These are phyloP conservation scores for Boehmeria nivea DNA, from an alignment of 306 rosid genomes.

Conservation along the genomic window DNA sequence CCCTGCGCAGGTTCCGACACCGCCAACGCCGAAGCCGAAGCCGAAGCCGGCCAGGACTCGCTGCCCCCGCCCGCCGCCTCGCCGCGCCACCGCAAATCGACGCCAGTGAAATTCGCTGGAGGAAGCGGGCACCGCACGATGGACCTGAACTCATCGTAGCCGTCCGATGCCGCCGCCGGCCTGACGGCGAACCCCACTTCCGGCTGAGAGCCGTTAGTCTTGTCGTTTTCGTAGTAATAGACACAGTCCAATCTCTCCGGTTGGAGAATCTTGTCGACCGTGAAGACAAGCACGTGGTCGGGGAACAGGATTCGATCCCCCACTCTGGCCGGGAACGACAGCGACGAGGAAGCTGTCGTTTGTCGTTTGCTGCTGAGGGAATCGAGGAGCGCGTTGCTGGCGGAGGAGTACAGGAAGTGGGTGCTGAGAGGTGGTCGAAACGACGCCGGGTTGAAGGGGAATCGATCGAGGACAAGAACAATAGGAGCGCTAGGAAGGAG, in stretches of 20 bases:
- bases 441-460: constrained; percentile 30
- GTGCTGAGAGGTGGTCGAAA: constrained; percentile 43
- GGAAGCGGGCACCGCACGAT: constrained; percentile 70
- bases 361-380: constrained; percentile 23
- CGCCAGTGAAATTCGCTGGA: constrained; percentile 37
- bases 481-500: constrained; percentile 44
- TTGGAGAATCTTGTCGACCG: constrained; percentile 6
- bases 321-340: constrained; percentile 21
- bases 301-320: constrained; percentile 68
- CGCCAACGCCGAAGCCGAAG: no score
- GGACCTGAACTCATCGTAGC: constrained; percentile 57
- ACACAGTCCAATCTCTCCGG: constrained; percentile 48
- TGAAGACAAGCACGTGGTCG: constrained; percentile 53
- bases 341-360: not conserved
- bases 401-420: constrained; percentile 46
- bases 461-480: constrained; percentile 40
- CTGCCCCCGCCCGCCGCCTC: constrained; percentile 14
- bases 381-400: constrained; percentile 52
- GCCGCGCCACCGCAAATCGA: constrained; percentile 49
- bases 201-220: constrained; percentile 16
- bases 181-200: constrained; percentile 16
- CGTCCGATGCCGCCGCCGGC: constrained; percentile 51
- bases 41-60: constrained; percentile 19
- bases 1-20: constrained; percentile 11
- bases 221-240: constrained; percentile 30